These are phyloP conservation scores for Diaporthe amygdali DNA, from an alignment of 2,329 filamentous ascomycete genomes.

Conservation along the genomic window DNA sequence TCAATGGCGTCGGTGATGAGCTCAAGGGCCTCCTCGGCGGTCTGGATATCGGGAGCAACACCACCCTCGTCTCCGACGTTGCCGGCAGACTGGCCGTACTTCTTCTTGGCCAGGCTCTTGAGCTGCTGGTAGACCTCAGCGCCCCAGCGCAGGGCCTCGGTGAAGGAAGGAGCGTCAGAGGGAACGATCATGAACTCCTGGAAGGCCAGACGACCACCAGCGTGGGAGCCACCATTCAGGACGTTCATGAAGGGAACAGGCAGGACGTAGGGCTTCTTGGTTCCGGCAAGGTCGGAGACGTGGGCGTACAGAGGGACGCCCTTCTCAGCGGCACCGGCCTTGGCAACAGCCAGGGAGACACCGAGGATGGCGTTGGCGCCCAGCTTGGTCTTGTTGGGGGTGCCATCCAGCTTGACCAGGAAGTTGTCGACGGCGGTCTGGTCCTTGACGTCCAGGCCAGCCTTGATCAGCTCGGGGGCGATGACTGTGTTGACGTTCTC, in stretches of 20 bases:
- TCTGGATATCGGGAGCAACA: constrained; percentile 99
- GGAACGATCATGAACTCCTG: constrained; percentile 97
- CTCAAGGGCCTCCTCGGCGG: constrained; percentile 92
- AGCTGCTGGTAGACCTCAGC: constrained; percentile 98
- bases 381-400: constrained; percentile 84
- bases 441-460: constrained; percentile 84
- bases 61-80: constrained; percentile 99
- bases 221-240: constrained; percentile 92
- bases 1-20: constrained; percentile 92
- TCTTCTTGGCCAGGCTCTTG: constrained; percentile 97
- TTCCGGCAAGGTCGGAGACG: constrained; percentile 85
- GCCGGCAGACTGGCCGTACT: constrained; percentile 97
- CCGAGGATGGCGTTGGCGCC: constrained; percentile 90
- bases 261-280: constrained; percentile 90
- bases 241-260: constrained; percentile 95
- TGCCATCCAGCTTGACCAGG: constrained; percentile 84
- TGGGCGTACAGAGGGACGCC: constrained; percentile 86
- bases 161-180: constrained; percentile 85
- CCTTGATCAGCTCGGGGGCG: constrained; percentile 81
- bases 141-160: constrained; percentile 95
- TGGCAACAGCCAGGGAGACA: constrained; percentile 83
- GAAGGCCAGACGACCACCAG: constrained; percentile 93
- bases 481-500: constrained; percentile 85
- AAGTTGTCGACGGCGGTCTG: constrained; percentile 84
- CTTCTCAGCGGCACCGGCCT: constrained; percentile 90